Evolutionary conservation across 768 basidiomycete genomes (phyloP), one percentile per base, ranked within the genome.

Genomic region (Auricularia auricula-judae): DNA sequence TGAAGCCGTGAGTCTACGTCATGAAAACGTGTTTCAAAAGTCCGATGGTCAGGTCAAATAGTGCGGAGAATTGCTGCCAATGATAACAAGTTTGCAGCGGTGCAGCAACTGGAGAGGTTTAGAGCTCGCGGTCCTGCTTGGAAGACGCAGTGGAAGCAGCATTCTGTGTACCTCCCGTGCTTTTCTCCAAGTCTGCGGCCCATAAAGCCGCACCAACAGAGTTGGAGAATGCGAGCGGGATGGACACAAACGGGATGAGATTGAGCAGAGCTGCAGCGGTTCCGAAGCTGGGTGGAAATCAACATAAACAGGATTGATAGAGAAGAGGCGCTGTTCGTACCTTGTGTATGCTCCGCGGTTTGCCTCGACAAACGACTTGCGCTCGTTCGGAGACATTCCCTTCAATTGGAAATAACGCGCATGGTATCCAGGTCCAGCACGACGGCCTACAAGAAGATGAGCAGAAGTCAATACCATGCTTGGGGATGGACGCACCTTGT

Each of bases 131-230:
- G 2, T 42, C 39, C 39, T 42, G 7, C 39, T 14, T 42, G 8
- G 39, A 42, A 7, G 39, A 42, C 8, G 7, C 39, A 14, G 39
- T 1, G 12, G 39, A 42, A 14, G 39, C 39, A 14, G 39, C 12
- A 42, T 42, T 14, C 39, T 14, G 39, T 8, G 12, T 14, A 42
- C 39, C 39, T 42, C 12, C 8, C 7, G 39, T 8, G 12, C 39
- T 14, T 18, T 76, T 80, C 73, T 90, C 87, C n/a, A 88, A 63
- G 58, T 86, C 80, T 34, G 82, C 80, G 0, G 86, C 87, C 86
- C 86, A 90, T 7, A 90, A 74, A 10, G 88, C 88, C 1, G 86
- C 87, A 29, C 88, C 88, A 29, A 87, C 82, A 1, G 84, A 80
- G 23, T 82, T 83, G 0, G 86, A 85, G 71, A 87, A 81, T 51